Base-by-base conservation (phyloP, 1,284 basidiomycete genomes). In the Ustilago nuda region DNA sequence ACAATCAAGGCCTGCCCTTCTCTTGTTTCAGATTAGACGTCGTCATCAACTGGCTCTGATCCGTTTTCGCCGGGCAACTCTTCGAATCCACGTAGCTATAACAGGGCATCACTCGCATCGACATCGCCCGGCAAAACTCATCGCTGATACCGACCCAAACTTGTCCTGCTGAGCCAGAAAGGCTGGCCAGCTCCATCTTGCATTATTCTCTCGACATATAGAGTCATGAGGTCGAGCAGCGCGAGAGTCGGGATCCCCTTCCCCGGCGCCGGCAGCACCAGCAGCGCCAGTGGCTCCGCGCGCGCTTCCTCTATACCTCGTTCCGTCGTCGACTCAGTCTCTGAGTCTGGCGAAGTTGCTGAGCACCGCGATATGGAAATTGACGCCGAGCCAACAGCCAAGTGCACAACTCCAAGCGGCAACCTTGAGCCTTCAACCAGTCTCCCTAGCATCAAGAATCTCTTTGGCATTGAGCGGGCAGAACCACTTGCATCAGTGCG, bases 391-490 rank as follows among this genome's bases (percentile, higher is more conserved):
- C 56, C 74, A 8, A 35, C 66, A 15, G 48, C 65, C 5, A 72
- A 37, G 54, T 65, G 55, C 19, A 57, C 66, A 13, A 51, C 36
- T 8, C 59, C 54, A n/a, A 41, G 33, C 48, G 65, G 50, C 0
- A 61, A 50, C 0, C 17, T 23, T 7, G 72, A 71, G 45, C 51
- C 72, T 39, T 61, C 61, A 27, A 62, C 68, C 51, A 76, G 68
- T 39, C 57, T 76, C 15, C 74, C 74, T 12, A 76, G 74, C 52
- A 76, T 76, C 61, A 72, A 76, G 43, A 76, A 76, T 43, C 57
- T 76, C 13, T 76, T 76, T 27, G 74, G 74, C 23, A 58, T 76
- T 23, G 74, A 72, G 48, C 55, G 69, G 23, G 67, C 52, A 46
- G 74, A 76, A 57, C 65, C 73, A 4, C 56, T 76, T 4, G 64